These are phyloP conservation scores for Gossypium gossypioides DNA, from an alignment of 441 rosid genomes.

Conservation along the genomic window DNA sequence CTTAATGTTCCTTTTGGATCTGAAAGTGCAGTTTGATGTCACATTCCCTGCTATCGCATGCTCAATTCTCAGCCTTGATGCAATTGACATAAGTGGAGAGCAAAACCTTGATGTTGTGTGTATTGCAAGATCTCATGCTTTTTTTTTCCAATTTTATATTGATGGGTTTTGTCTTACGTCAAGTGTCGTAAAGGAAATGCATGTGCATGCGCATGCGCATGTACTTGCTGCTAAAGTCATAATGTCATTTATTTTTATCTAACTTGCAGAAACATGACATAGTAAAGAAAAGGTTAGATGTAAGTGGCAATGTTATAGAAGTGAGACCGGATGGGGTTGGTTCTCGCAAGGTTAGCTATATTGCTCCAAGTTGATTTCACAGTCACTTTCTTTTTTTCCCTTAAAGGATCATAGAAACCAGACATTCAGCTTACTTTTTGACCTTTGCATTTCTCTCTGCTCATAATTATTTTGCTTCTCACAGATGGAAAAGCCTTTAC, in stretches of 20 bases:
- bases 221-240: neutral
- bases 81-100: constrained; percentile 94
- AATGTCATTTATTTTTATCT: neutral
- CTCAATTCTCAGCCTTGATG: constrained; percentile 85
- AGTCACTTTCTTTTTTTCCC: neutral
- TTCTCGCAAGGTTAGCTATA: constrained; percentile 58
- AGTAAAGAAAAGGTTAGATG: constrained; percentile 67
- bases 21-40: constrained; percentile 68
- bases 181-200: neutral
- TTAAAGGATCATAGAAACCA: neutral
- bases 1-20: constrained; percentile 1
- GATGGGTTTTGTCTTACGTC: neutral
- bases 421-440: neutral
- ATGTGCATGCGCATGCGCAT: neutral
- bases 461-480: constrained; percentile 16
- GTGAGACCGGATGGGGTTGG: constrained; percentile 77
- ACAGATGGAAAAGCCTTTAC: constrained; percentile 85
- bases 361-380: constrained; percentile 9
- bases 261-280: constrained; percentile 76
- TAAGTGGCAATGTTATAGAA: constrained; percentile 70
- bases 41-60: constrained; percentile 93
- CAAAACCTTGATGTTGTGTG: constrained; percentile 89
- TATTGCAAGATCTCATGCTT: neutral
- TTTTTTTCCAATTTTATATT: neutral
- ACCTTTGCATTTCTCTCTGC: neutral